A percentile compares a stretch with the other conserved stretches of the same genome.
phyloP scores from a whole-genome alignment of 352 stramenopile species.

The Phytophthora quininea region DNA sequence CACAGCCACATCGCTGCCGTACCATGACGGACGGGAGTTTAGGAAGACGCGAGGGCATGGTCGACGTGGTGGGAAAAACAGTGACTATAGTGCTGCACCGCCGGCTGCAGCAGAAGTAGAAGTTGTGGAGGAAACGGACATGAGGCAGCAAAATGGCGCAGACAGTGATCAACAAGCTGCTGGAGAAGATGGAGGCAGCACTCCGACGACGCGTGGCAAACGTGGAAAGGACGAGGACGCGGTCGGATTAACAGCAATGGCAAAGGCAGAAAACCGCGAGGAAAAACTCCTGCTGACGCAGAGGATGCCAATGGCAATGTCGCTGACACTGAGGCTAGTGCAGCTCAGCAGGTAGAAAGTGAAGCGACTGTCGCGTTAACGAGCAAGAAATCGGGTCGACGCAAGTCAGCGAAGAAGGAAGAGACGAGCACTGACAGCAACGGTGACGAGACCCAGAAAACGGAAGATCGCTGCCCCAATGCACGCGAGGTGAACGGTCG shows the following conservation, averaged over 20 bases:
- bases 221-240: conserved; percentile 44
- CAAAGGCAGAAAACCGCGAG: conserved; percentile 27
- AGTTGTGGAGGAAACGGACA: conserved; percentile 8
- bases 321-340: conserved; percentile 16
- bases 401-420: conserved; percentile 25
- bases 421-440: conserved; percentile 7
- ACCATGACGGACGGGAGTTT: conserved; percentile 37
- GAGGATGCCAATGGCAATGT: conserved; percentile 18
- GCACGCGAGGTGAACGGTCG: conserved; percentile 25
- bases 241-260: conserved; percentile 38
- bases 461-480: conserved; percentile 10
- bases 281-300: conserved; percentile 7
- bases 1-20: conserved; percentile 39
- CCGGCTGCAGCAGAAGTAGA: conserved; percentile 1
- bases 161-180: conserved; percentile 16
- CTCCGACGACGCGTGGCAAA: conserved; percentile 32
- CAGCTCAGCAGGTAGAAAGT: conserved; percentile 26
- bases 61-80: conserved; percentile 25
- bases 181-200: conserved; percentile 15
- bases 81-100: conserved; percentile 13
- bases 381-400: conserved; percentile 26
- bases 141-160: conserved; percentile 5
- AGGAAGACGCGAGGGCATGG: conserved; percentile 32
- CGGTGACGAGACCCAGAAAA: conserved; percentile 23
- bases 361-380: conserved; percentile 6